Conservation (phyloP, 2,329 filamentous ascomycete species). For the Diaporthe citriasiana region DNA sequence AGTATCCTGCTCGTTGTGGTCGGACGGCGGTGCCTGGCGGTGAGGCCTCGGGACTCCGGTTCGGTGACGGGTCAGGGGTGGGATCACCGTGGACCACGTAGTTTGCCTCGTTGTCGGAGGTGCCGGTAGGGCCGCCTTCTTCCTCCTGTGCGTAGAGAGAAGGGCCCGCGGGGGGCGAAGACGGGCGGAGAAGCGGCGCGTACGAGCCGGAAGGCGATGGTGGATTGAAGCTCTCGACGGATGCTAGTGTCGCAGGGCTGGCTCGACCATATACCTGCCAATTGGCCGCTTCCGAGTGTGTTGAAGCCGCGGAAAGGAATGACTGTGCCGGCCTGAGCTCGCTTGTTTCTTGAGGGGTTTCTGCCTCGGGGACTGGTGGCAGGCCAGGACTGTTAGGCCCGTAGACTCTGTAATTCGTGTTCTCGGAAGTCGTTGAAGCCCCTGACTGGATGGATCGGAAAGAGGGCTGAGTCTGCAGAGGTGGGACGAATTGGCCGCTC, state of each 20-base stretch:
- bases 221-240: conserved; percentile 55
- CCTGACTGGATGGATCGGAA: conserved; percentile 39
- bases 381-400: conserved; percentile 55
- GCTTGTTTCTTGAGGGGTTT: conserved; percentile 27
- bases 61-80: conserved; percentile 53
- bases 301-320: conserved; percentile 54
- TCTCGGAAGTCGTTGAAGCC: conserved; percentile 60
- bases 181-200: conserved; percentile 40
- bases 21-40: conserved; percentile 53
- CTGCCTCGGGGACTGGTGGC: conserved; percentile 38
- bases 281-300: conserved; percentile 61
- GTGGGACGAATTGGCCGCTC: conserved; percentile 33
- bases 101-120: conserved; percentile 62
- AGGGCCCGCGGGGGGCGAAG: background rate
- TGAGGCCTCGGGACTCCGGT: conserved; percentile 46
- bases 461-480: conserved; percentile 38
- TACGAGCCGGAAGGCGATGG: conserved; percentile 39
- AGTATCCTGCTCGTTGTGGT: conserved; percentile 62
- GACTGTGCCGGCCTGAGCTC: conserved; percentile 47
- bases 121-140: conserved; percentile 54
- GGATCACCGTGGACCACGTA: conserved; percentile 66
- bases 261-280: conserved; percentile 61
- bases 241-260: conserved; percentile 55
- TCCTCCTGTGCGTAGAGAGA: conserved; percentile 31
- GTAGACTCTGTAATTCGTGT: conserved; percentile 64